A percentile compares a stretch with the other conserved stretches of the same genome.
Conservation (phyloP, 768 basidiomycete genomes). For the Naganishia friedmannii region DNA sequence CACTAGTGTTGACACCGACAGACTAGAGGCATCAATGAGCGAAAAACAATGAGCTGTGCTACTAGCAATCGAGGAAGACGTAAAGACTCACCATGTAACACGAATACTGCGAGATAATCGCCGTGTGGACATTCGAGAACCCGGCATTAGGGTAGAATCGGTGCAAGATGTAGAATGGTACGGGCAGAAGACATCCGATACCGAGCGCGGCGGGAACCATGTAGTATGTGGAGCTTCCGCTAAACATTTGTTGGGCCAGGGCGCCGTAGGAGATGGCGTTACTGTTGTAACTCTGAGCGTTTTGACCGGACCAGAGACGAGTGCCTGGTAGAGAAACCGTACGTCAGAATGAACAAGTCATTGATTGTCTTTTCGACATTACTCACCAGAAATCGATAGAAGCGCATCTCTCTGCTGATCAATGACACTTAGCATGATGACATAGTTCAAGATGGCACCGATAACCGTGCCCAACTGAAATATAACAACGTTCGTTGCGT, state of each 20-base stretch:
- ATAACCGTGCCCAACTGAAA: slow-evolving; percentile 34
- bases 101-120: slow-evolving; percentile 42
- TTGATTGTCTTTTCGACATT: too few relatives aligned
- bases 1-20: slow-evolving; percentile 40
- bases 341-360: too few relatives aligned
- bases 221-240: slow-evolving; percentile 38
- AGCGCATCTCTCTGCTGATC: slow-evolving; percentile 34
- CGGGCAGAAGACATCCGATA: slow-evolving; percentile 38
- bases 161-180: slow-evolving; percentile 39
- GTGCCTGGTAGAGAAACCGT: too few relatives aligned
- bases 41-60: too few relatives aligned
- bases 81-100: slow-evolving; percentile 31
- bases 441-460: slow-evolving; percentile 41
- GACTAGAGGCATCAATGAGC: not conserved
- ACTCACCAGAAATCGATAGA: slow-evolving; percentile 33
- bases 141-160: slow-evolving; percentile 31
- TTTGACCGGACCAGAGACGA: slow-evolving; percentile 42
- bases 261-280: slow-evolving; percentile 55
- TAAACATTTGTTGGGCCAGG: slow-evolving; percentile 48
- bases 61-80: not conserved
- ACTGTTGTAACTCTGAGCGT: slow-evolving; percentile 43
- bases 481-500: not conserved
- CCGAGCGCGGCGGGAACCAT: slow-evolving; percentile 39
- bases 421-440: slow-evolving; percentile 54
- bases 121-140: slow-evolving; percentile 33